phyloP scores from a whole-genome alignment of 257 asterid species.

The Oldenlandia corymbosa region DNA sequence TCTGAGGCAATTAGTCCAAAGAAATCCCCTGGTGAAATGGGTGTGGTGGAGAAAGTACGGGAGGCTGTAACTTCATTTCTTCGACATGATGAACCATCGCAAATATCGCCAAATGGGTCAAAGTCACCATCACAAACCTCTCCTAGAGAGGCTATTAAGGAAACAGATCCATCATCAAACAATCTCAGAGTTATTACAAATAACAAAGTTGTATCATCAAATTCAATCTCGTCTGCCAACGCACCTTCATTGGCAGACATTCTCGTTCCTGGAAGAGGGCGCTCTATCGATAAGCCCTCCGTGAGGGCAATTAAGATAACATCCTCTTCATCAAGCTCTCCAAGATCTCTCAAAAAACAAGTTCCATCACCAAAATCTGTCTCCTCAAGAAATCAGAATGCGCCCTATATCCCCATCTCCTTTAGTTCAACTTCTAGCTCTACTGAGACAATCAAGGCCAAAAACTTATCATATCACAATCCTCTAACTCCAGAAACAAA shows the following conservation, averaged over 20 bases:
- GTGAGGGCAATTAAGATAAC: neutral
- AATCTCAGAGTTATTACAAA: constrained; percentile 4
- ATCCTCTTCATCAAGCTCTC: neutral
- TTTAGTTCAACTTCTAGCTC: neutral
- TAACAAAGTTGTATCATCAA: neutral
- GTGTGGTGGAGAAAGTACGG: constrained; percentile 67
- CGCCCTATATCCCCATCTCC: neutral
- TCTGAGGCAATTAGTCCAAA: constrained; percentile 80
- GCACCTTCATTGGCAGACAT: neutral
- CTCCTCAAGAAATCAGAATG: constrained; percentile 14
- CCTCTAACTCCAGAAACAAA: constrained; percentile 4
- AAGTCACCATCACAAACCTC: constrained; percentile 11
- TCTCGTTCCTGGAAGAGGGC: neutral
- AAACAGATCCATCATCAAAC: constrained; percentile 1
- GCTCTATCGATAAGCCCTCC: neutral
- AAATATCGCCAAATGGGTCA: constrained; percentile 13
- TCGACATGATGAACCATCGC: constrained; percentile 42
- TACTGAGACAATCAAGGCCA: constrained; percentile 1
- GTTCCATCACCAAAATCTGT: constrained; percentile 4
- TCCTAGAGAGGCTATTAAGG: neutral
- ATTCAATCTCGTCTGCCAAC: constrained; percentile 11
- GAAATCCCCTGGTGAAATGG: constrained; percentile 32
- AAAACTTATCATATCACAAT: neutral
- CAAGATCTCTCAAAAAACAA: neutral
- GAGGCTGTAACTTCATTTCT: constrained; percentile 72